Conservation (phyloP, 805 yeast genomes). For the Suhomyces kilbournensis region DNA sequence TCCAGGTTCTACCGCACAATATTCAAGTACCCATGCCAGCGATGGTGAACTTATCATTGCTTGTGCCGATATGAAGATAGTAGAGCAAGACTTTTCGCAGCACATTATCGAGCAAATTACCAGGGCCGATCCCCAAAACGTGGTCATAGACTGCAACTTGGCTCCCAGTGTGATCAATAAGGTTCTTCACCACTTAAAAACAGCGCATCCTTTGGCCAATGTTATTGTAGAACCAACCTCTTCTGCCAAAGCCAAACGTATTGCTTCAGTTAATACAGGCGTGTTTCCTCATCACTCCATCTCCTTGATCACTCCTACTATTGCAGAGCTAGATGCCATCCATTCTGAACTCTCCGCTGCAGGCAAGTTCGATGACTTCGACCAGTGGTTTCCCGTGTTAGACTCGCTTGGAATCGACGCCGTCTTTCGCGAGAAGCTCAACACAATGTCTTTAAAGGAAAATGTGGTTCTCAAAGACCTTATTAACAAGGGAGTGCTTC, state of each 20-base stretch:
- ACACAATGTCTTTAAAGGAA: conserved; percentile 24
- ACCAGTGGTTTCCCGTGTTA: conserved; percentile 71
- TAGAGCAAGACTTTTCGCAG: conserved; percentile 44
- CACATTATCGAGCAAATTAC: conserved; percentile 44
- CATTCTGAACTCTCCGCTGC: conserved; percentile 44
- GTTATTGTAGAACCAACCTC: conserved; percentile 79
- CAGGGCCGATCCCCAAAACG: conserved; percentile 42
- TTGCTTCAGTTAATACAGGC: conserved; percentile 33
- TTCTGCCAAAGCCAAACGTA: conserved; percentile 52
- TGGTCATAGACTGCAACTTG: conserved; percentile 70
- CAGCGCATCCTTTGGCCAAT: conserved; percentile 16
- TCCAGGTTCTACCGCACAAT: conserved; percentile 57
- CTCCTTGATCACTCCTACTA: conserved; percentile 65
- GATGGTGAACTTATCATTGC: conserved; percentile 70
- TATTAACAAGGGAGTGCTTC: conserved; percentile 48
- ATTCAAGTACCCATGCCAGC: conserved; percentile 61
- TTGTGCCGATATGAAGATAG: conserved; percentile 79
- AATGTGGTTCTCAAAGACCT: conserved; percentile 21
- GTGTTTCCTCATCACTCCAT: conserved; percentile 49
- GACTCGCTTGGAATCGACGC: conserved; percentile 56
- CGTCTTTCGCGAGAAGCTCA: conserved; percentile 45
- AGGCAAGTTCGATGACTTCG: conserved; percentile 47
- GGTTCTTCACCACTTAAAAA: conserved; percentile 26
- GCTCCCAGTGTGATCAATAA: conserved; percentile 39
- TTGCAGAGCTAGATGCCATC: conserved; percentile 55